These are phyloP conservation scores for Brassica incana DNA, from an alignment of 345 rosid species.

Conservation along the genomic window DNA sequence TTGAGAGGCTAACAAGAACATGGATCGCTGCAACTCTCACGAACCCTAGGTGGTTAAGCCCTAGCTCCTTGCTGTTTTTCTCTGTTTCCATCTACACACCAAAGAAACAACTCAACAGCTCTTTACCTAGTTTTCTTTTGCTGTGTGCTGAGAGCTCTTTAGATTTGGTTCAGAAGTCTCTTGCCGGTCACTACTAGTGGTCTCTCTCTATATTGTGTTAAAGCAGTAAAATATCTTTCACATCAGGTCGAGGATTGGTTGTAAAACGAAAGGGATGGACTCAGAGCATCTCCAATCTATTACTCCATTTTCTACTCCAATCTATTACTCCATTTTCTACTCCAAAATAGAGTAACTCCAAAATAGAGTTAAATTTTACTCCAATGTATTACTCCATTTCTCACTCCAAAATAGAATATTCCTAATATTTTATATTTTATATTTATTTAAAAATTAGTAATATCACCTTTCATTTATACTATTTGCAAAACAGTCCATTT, in stretches of 20 bases:
- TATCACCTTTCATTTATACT: too few relatives aligned
- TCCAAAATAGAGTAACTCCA: too few relatives aligned
- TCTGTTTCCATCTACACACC: constrained; percentile 48
- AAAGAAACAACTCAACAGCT: neutral
- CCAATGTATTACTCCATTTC: too few relatives aligned
- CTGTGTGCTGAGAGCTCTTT: neutral
- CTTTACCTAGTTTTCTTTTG: neutral
- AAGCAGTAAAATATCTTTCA: constrained; percentile 20
- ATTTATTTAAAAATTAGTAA: too few relatives aligned
- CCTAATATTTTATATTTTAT: too few relatives aligned
- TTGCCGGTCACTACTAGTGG: constrained; percentile 5
- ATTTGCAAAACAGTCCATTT: too few relatives aligned
- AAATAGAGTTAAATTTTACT: too few relatives aligned
- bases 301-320: too few relatives aligned
- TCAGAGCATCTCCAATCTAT: too few relatives aligned
- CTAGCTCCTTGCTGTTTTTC: constrained; percentile 42
- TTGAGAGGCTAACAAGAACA: constrained; percentile 48
- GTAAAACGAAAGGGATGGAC: neutral
- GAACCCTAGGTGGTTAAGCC: constrained; percentile 70
- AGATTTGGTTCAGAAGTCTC: constrained; percentile 25
- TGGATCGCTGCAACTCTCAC: constrained; percentile 63
- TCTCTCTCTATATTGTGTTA: neutral
- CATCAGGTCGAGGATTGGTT: constrained; percentile 26
- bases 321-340: too few relatives aligned
- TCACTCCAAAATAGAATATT: too few relatives aligned